Base-by-base conservation (phyloP, 2,329 filamentous ascomycete species). In the Aspergillus transmontanensis region DNA sequence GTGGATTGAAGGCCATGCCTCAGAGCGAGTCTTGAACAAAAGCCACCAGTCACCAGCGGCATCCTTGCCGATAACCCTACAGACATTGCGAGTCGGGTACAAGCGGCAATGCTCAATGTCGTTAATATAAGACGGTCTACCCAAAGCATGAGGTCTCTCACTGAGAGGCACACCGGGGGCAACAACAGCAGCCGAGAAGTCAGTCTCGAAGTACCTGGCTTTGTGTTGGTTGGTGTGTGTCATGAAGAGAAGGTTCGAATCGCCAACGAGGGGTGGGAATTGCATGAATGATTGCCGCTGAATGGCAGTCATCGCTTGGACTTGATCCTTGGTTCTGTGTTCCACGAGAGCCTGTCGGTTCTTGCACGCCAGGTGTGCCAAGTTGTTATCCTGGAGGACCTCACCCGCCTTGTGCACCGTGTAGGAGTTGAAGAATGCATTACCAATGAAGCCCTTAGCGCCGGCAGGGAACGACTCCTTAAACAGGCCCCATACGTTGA, bases 161-260 rank as follows among this genome's bases (percentile, higher is more conserved):
- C 14, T 23, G 6, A 21, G 23, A 5, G 58, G 34, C 5, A 39
- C 14, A 5, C 57, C 61, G 6, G 32, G 10, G 67, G 41, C 59
- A 39, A 69, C 12, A 45, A 76, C 45, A 14, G 72, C 68, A 28
- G 62, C 48, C 46, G 72, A 71, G 57, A 83, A 82, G 67, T 83
- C 79, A 6, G 71, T 68, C 3, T 75, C 67, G 46, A 75, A 77
- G 28, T 82, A 69, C 39, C 74, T 69, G 5, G 71, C 77, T 48
- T 76, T 76, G 7, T 74, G 70, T 77, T 78, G 81, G 63, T 83
- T 83, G 10, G 73, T 78, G 39, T 77, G 72, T 2, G 68, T 61
- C n/a, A 83, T 60, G 12, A 82, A 69, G 9, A 75, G 39, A 26
- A 70, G 69, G 45, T 71, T 68, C 0, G 75, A 45, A 14, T 76